Conservation (phyloP, 768 basidiomycete species). For the Holtermannia corniformis region DNA sequence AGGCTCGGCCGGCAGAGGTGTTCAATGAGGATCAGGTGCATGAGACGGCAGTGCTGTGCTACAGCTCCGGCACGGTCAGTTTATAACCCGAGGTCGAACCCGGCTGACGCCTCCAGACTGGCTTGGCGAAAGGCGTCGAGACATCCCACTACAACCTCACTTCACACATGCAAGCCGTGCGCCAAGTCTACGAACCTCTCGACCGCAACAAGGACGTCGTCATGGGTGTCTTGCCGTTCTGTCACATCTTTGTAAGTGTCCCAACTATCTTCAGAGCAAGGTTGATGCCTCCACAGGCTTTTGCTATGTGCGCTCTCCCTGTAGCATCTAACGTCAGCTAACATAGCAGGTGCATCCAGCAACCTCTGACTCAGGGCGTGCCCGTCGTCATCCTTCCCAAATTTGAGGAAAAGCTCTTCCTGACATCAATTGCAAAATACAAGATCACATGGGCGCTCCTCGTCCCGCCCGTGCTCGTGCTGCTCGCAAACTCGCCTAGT, state of each 20-base stretch:
- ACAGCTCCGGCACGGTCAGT: slow-evolving; percentile 37
- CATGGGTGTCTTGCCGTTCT: slow-evolving; percentile 57
- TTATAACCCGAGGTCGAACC: not conserved
- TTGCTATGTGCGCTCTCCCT: slow-evolving; percentile 3
- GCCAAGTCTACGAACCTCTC: slow-evolving; percentile 45
- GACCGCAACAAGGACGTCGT: slow-evolving; percentile 47
- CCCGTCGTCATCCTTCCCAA: slow-evolving; percentile 46
- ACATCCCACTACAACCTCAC: slow-evolving; percentile 53
- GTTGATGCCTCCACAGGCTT: not conserved
- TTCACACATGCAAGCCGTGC: slow-evolving; percentile 51
- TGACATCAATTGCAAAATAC: slow-evolving; percentile 53
- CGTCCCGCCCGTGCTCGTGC: slow-evolving; percentile 69
- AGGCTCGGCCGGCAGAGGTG: not conserved
- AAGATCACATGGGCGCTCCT: slow-evolving; percentile 46
- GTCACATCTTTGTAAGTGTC: slow-evolving; percentile 47
- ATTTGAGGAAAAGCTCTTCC: slow-evolving; percentile 64
- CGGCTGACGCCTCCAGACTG: slow-evolving; percentile 14
- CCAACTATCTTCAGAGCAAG: slow-evolving; percentile 1
- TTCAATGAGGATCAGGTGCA: slow-evolving; percentile 17
- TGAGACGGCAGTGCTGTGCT: slow-evolving; percentile 38
- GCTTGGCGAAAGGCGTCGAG: slow-evolving; percentile 39
- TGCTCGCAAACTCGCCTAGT: slow-evolving; percentile 56
- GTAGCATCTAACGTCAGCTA: slow-evolving; percentile 5
- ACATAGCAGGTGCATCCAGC: slow-evolving; percentile 18
- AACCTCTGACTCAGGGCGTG: slow-evolving; percentile 33